Evolutionary conservation across 192 early-diverging fungal species (phyloP), one percentile per base, ranked within the genome.

Genomic region (Lobulomyces angularis): DNA sequence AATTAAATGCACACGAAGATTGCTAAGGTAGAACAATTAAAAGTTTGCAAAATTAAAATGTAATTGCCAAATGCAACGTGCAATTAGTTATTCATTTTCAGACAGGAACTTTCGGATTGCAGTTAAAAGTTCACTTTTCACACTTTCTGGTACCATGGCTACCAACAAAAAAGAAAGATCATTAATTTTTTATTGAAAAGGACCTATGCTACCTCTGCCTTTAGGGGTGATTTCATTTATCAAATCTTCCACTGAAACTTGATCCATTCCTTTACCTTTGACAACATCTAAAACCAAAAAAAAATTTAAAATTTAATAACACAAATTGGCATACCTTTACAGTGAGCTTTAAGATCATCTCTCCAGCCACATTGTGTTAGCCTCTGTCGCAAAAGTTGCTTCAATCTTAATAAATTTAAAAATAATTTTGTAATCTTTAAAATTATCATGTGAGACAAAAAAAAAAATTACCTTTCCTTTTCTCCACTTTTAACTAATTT

Each of bases 281-380:
- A 32, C 12, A 12, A 16, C 12, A 12, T 32, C 31, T 32, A 32
- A 12, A 32, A 12, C 31, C 31, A 32, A 12, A 32, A 12, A 12
- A 32, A 32, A 12, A 32, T 32, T 32, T 16, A 32, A 32, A 12
- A 32, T 32, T 16, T 32, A 12, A 32, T 12, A 32, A 12, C 12
- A 32, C 12, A 32, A n/a, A 27, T 3, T 55, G 27, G 18, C n/a
- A n/a, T n/a, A 55, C 49, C 50, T 53, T 56, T 60, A 9, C 42
- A 43, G 19, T 43, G 41, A 4, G 28, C 43, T 41, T 45, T 50
- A 21, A 60, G 35, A 20, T 60, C 56, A 22, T 60, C 58, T 2
- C 43, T 34, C 58, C 58, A 60, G 18, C 58, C 58, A 19, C 43
- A 51, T 12, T 60, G 52, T 6, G 47, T 41, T 23, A 60, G 28